phyloP scores from a whole-genome alignment of 306 rosid genomes.

The Quercus agrifolia region DNA sequence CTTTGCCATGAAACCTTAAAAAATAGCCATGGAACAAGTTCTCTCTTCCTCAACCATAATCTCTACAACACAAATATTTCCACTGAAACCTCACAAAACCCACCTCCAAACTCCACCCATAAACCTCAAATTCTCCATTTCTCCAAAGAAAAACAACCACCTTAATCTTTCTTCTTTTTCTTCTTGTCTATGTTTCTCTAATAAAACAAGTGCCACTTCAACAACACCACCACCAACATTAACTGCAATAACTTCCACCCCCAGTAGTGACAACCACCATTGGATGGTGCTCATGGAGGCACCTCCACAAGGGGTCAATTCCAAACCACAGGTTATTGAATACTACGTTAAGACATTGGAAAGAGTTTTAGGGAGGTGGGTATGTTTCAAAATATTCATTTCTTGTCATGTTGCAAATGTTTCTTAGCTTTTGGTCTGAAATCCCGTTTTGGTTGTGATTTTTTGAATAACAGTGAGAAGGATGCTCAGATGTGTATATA shows the following conservation, averaged over 20 bases:
- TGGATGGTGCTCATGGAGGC: constrained; percentile 73
- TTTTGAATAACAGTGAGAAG: constrained; percentile 44
- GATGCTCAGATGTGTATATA: constrained; percentile 83
- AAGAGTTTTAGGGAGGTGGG: constrained; percentile 61
- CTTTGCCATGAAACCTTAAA: constrained; percentile 1
- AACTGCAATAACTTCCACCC: constrained; percentile 15
- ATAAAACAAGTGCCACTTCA: constrained; percentile 30
- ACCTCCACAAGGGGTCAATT: constrained; percentile 46
- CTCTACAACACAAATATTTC: constrained; percentile 21
- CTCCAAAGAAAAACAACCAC: constrained; percentile 8
- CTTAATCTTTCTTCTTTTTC: constrained; percentile 24
- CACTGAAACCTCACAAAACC: constrained; percentile 27
- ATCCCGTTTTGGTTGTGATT: constrained; percentile 20
- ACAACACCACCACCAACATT: constrained; percentile 26
- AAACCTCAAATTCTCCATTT: constrained; percentile 31
- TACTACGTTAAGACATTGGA: constrained; percentile 53
- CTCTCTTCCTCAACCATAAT: constrained; percentile 34
- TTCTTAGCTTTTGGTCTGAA: constrained; percentile 4
- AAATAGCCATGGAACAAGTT: constrained; percentile 40
- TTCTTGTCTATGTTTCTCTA: constrained; percentile 14
- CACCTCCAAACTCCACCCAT: constrained; percentile 25
- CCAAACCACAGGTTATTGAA: constrained; percentile 50
- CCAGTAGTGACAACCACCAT: constrained; percentile 43
- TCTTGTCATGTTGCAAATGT: neutral
- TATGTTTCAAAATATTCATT: neutral